Evolutionary conservation across 768 basidiomycete species (phyloP), one percentile per base, ranked within the genome.

Genomic region (Podaxis pistillaris): DNA sequence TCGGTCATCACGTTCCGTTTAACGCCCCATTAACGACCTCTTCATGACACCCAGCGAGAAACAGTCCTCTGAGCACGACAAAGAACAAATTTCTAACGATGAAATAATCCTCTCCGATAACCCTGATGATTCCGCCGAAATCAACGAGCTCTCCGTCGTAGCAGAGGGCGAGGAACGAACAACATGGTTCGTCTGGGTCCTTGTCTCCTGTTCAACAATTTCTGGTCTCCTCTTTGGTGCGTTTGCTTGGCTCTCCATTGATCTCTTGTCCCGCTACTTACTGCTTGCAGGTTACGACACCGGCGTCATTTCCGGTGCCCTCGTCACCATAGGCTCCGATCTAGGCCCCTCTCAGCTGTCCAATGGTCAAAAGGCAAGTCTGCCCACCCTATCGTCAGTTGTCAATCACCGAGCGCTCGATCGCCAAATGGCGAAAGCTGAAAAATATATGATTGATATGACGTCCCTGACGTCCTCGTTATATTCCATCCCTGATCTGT

Each of bases 271-370:
- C 22, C 3, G 28, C 37, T 28, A 44, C 61, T 46, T 11, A n/a
- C 5, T n/a, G 15, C 36, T 54, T 60, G 4, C 38, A 91, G 89
- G 90, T 26, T 93, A 92, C 68, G 90, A 93, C 69, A 93, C 90
- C 9, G 90, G 90, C 49, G 86, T 90, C 40, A 88, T 93, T 24
- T 90, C 89, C 59, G 91, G 91, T 28, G 88, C 90, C n/a, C 79
- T 93, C 37, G 88, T 91, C 24, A 86, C 84, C 9, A 91, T 93
- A 60, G 82, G 85, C 0, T 75, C 79, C 4, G 89, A 91, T 67
- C 77, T 93, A 44, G 87, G 88, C 3, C 81, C 86, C 6, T 70
- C 75, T 9, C 71, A 70, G 11, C 76, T 91, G 22, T 84, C 86
- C 1, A 78, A 85, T 65, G 78, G 80, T 38, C 86, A 92, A 71